Percentiles rank a stretch among this genome's conserved stretches.
Conservation (phyloP, 148 eudicot genomes). For the Rhododendron vialii region DNA sequence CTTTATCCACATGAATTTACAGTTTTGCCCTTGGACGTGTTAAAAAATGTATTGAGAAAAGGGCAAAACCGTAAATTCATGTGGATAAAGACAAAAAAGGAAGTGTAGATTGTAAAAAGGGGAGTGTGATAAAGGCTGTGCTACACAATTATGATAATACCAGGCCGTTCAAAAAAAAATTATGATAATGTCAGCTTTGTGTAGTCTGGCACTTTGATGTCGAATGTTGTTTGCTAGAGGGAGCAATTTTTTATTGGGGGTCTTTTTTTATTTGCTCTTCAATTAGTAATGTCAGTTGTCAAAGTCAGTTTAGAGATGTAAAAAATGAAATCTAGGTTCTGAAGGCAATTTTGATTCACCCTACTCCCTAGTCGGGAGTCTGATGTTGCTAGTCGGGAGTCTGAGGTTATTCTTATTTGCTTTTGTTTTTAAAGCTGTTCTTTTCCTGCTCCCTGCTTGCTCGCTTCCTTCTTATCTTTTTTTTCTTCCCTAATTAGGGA, state of each 20-base stretch:
- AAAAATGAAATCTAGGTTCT: neutral
- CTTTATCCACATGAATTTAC: too few relatives aligned
- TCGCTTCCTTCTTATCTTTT: too few relatives aligned
- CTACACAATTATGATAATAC: neutral
- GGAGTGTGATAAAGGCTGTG: neutral
- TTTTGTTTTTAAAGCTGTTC: neutral
- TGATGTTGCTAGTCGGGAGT: neutral
- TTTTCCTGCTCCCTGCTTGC: neutral
- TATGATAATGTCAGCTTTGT: neutral
- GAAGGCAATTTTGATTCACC: neutral
- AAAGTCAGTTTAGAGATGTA: neutral
- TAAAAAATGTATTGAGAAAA: too few relatives aligned
- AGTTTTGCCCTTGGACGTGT: too few relatives aligned
- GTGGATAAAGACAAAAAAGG: too few relatives aligned
- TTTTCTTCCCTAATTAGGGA: neutral
- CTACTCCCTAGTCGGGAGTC: too few relatives aligned
- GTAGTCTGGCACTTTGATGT: neutral
- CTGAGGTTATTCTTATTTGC: neutral
- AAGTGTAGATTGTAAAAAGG: too few relatives aligned
- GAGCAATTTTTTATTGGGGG: neutral
- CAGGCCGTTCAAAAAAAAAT: neutral
- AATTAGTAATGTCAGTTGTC: neutral
- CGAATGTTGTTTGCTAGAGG: neutral
- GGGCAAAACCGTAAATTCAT: too few relatives aligned
- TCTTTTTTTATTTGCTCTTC: neutral